Percentiles rank a stretch among this genome's conserved stretches.
Conservation (phyloP, 441 rosid genomes). For the Pelargonium exstipulatum region DNA sequence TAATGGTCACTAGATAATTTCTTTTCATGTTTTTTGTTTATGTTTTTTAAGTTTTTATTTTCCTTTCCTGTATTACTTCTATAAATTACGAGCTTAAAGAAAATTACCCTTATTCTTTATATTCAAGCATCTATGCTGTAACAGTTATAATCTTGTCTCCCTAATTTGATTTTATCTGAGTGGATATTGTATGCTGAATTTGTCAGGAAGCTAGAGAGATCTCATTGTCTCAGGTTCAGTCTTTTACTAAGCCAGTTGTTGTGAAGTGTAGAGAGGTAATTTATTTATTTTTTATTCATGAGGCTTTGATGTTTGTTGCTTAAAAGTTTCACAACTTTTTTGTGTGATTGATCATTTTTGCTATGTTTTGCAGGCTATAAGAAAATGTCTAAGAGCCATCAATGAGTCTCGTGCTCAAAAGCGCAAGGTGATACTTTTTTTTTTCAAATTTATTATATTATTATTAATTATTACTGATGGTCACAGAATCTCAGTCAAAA, state of each 20-base stretch:
- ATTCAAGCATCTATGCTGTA: not conserved
- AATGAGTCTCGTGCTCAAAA: constrained; percentile 95
- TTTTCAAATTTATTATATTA: not conserved
- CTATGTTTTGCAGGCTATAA: constrained; percentile 53
- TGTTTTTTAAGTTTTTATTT: not conserved
- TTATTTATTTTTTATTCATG: constrained; percentile 17
- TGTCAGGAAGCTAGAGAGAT: constrained; percentile 82
- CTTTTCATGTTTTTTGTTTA: not conserved
- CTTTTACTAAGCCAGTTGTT: constrained; percentile 59
- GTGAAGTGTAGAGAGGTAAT: constrained; percentile 87
- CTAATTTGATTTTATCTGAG: constrained; percentile 19
- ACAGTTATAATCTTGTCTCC: not conserved
- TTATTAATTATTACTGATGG: constrained; percentile 3
- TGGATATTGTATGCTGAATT: constrained; percentile 22
- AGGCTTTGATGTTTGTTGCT: constrained; percentile 15
- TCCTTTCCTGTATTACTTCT: not conserved
- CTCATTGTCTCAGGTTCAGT: constrained; percentile 51
- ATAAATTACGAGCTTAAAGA: not conserved
- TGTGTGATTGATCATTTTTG: constrained; percentile 9
- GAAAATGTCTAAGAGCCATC: constrained; percentile 85
- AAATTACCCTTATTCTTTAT: not conserved
- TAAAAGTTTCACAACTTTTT: constrained; percentile 13
- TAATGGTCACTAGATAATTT: not conserved
- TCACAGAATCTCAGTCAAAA: no score
- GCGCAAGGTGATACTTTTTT: constrained; percentile 61